These are phyloP conservation scores for Saraca asoca DNA, from an alignment of 331 rosid genomes.

Conservation along the genomic window DNA sequence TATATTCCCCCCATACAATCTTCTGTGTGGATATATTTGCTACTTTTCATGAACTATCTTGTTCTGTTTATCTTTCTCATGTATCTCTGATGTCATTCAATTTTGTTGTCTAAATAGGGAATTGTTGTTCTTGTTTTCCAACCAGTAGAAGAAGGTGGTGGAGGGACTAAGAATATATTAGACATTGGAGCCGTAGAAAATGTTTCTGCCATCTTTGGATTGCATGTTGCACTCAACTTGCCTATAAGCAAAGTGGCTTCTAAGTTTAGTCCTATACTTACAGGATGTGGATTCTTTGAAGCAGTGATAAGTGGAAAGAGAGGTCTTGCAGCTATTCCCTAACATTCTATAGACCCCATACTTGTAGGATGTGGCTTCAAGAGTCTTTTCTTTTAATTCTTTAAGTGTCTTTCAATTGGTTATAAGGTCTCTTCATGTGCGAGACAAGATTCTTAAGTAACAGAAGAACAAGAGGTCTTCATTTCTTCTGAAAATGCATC, in stretches of 20 bases:
- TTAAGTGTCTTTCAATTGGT: conserved; percentile 18
- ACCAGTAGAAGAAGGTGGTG: conserved; percentile 91
- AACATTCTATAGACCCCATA: conserved; percentile 78
- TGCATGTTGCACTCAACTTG: conserved; percentile 49
- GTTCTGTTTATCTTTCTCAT: background rate
- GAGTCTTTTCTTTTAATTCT: conserved; percentile 4
- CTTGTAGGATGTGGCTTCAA: too few species aligned
- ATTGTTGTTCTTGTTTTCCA: conserved; percentile 81
- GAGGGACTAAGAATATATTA: conserved; percentile 64
- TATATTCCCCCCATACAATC: conserved; percentile 1
- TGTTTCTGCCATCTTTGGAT: conserved; percentile 74
- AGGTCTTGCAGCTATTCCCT: conserved; percentile 89
- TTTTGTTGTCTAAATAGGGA: conserved; percentile 33
- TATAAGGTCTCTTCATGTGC: conserved; percentile 36
- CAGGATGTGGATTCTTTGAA: conserved; percentile 77
- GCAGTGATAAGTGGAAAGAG: conserved; percentile 76
- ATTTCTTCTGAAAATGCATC: conserved; percentile 44
- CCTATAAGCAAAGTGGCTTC: conserved; percentile 65
- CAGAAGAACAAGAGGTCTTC: conserved; percentile 41
- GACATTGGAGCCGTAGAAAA: conserved; percentile 63
- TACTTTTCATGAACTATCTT: background rate
- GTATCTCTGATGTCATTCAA: conserved; percentile 27
- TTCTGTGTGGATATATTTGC: background rate
- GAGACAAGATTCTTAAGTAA: conserved; percentile 51
- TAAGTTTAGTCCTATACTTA: conserved; percentile 55